These are phyloP conservation scores for Claviceps purpurea DNA, from an alignment of 2,329 filamentous ascomycete species.

Conservation along the genomic window DNA sequence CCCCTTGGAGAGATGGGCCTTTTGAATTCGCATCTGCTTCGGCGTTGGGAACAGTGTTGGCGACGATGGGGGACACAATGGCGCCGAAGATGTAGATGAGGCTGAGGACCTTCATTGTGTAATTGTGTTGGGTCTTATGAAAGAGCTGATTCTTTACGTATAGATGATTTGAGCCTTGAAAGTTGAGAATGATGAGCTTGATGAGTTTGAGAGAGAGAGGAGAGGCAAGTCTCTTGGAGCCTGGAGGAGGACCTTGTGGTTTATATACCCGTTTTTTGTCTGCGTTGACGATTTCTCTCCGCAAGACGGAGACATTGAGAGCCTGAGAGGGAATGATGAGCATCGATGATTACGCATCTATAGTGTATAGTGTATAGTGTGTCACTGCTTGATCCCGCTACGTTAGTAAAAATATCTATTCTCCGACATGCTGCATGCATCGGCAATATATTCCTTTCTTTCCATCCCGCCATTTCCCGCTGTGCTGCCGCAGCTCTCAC, in stretches of 20 bases:
- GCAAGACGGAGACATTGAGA: too few relatives aligned
- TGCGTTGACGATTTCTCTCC: background rate
- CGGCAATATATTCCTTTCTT: too few relatives aligned
- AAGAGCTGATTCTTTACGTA: too few relatives aligned
- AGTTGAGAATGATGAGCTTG: background rate
- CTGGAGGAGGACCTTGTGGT: background rate
- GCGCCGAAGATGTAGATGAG: background rate
- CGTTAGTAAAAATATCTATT: too few relatives aligned
- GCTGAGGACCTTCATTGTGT: background rate
- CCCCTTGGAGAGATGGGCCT: background rate
- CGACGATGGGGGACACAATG: background rate
- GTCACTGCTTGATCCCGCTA: background rate
- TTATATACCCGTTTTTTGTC: background rate
- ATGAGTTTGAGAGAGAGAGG: background rate
- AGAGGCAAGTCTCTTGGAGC: background rate
- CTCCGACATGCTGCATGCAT: too few relatives aligned
- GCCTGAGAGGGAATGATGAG: too few relatives aligned
- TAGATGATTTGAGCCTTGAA: background rate
- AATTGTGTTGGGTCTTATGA: background rate
- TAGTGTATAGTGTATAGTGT: background rate
- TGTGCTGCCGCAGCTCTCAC: too few relatives aligned
- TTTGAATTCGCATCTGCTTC: background rate
- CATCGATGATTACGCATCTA: too few relatives aligned
- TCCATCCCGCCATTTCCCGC: too few relatives aligned
- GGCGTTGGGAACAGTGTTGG: background rate